These are phyloP conservation scores for Lactarius tabidus DNA, from an alignment of 768 basidiomycete species.

Conservation along the genomic window DNA sequence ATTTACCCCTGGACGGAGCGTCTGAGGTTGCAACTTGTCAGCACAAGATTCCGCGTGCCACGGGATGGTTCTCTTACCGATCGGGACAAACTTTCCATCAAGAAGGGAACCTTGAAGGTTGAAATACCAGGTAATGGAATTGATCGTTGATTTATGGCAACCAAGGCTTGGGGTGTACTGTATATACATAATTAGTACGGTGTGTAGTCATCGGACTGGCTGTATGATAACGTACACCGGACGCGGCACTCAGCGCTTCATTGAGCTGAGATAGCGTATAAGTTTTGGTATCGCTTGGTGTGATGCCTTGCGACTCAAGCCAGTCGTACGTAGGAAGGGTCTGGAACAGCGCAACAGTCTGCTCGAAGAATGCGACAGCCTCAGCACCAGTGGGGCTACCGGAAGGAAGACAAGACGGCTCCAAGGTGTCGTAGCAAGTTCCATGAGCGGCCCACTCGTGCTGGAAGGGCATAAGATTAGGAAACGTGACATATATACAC, in stretches of 20 bases:
- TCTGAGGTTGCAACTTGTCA: conserved; percentile 35
- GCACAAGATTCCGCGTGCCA: not conserved
- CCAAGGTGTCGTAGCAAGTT: conserved; percentile 56
- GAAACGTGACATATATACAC: not conserved
- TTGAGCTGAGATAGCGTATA: conserved; percentile 53
- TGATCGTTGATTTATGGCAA: conserved; percentile 40
- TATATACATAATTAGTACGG: not conserved
- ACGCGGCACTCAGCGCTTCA: conserved; percentile 50
- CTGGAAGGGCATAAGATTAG: conserved; percentile 26
- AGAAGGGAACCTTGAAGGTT: conserved; percentile 61
- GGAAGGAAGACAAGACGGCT: conserved; percentile 52
- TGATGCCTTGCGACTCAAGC: conserved; percentile 69
- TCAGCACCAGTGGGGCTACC: conserved; percentile 58
- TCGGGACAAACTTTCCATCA: conserved; percentile 59
- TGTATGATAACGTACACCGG: conserved; percentile 40
- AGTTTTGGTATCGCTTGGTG: conserved; percentile 54
- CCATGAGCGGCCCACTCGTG: conserved; percentile 74
- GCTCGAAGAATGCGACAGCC: conserved; percentile 66
- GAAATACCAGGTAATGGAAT: conserved; percentile 58
- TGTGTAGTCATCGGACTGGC: conserved; percentile 8
- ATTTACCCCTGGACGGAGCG: conserved; percentile 46
- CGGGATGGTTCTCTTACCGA: conserved; percentile 41
- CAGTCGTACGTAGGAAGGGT: conserved; percentile 70
- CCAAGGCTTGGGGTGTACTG: conserved; percentile 44
- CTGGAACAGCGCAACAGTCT: conserved; percentile 58